A percentile compares a stretch with the other conserved stretches of the same genome.
phyloP scores from a whole-genome alignment of 768 basidiomycete genomes.

The Asterophora parasitica region DNA sequence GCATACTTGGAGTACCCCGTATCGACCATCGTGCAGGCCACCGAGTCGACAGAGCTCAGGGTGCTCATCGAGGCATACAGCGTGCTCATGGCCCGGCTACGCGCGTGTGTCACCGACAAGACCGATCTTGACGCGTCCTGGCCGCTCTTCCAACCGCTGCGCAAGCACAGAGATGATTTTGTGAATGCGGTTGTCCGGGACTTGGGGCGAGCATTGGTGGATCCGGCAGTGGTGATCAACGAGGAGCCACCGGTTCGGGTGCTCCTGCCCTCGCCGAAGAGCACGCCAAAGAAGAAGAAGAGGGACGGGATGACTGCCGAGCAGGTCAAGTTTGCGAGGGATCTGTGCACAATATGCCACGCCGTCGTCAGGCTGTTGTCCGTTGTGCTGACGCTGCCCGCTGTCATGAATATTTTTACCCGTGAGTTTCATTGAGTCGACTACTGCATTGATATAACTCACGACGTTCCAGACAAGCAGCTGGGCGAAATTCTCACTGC shows the following conservation, averaged over 20 bases:
- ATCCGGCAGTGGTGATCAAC: constrained; percentile 39
- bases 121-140: constrained; percentile 58
- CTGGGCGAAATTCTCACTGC: constrained; percentile 55
- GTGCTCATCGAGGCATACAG: constrained; percentile 74
- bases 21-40: constrained; percentile 45
- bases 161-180: constrained; percentile 47
- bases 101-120: constrained; percentile 36
- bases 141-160: constrained; percentile 69
- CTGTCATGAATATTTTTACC: constrained; percentile 55
- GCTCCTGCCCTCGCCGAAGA: constrained; percentile 62
- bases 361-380: constrained; percentile 64
- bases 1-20: constrained; percentile 66
- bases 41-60: constrained; percentile 36
- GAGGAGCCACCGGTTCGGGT: constrained; percentile 24
- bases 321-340: constrained; percentile 74
- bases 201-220: constrained; percentile 56
- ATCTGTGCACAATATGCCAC: constrained; percentile 71
- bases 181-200: constrained; percentile 63
- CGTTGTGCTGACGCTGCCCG: constrained; percentile 55
- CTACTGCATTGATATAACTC: constrained; percentile 11
- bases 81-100: constrained; percentile 60
- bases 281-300: constrained; percentile 57
- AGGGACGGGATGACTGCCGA: constrained; percentile 71
- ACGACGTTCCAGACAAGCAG: constrained; percentile 43
- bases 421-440: constrained; percentile 34